Conservation (phyloP, 345 rosid genomes). For the Murraya paniculata region DNA sequence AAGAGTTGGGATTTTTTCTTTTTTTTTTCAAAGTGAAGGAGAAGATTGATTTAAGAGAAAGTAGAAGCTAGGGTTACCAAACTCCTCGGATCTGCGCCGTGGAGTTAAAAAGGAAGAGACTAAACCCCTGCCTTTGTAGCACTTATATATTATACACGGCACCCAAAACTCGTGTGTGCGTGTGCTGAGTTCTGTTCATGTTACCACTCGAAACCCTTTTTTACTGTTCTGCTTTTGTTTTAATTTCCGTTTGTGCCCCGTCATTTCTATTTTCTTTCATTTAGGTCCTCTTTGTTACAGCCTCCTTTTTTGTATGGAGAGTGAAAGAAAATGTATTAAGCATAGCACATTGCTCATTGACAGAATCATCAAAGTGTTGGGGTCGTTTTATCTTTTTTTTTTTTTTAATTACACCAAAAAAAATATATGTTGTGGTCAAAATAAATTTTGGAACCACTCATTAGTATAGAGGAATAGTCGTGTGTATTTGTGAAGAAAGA, state of each 20-base stretch:
- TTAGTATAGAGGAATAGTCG: too few relatives aligned
- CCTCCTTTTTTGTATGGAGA: too few relatives aligned
- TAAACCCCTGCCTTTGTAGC: neutral
- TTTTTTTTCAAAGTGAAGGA: neutral
- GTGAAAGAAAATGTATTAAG: neutral
- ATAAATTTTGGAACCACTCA: too few relatives aligned
- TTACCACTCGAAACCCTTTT: neutral
- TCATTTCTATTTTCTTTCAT: neutral
- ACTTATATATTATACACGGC: neutral
- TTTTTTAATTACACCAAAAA: too few relatives aligned
- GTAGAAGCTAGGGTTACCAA: constrained; percentile 40
- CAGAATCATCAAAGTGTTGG: neutral
- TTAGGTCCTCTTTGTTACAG: neutral
- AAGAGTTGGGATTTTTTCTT: neutral
- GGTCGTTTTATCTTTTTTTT: neutral
- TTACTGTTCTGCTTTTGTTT: too few relatives aligned
- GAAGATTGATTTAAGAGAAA: constrained; percentile 1
- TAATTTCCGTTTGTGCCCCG: neutral
- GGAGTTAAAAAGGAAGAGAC: constrained; percentile 40
- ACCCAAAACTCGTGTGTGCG: neutral
- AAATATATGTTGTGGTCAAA: too few relatives aligned
- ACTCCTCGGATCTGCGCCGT: constrained; percentile 97
- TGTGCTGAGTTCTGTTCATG: neutral
- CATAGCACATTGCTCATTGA: neutral
- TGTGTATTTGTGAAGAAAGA: too few relatives aligned